Conservation (phyloP, 2,329 filamentous ascomycete species). For the Ceratocystis papillata region DNA sequence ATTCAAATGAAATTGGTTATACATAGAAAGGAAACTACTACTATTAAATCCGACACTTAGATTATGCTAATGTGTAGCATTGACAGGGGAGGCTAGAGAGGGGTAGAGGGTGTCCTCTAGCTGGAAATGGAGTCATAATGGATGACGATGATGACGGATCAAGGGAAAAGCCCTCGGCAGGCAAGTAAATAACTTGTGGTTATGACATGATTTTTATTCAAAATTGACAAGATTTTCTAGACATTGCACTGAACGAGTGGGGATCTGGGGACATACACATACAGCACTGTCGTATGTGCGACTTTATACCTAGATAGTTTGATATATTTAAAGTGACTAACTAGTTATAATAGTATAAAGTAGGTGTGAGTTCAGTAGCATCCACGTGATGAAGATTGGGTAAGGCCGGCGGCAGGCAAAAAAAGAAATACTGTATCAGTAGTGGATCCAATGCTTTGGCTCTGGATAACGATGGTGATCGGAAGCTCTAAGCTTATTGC, state of each 20-base stretch:
- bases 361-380: background rate
- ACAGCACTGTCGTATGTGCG: background rate
- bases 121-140: background rate
- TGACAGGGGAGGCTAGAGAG: background rate
- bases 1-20: background rate
- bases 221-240: background rate
- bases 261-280: background rate
- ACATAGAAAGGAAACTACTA: too few species aligned
- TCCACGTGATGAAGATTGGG: too few species aligned
- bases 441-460: background rate
- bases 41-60: too few species aligned
- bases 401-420: background rate
- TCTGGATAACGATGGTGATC: background rate
- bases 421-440: background rate
- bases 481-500: background rate
- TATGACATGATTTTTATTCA: slow-evolving; percentile 3
- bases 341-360: background rate
- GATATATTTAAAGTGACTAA: background rate
- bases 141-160: background rate
- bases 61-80: background rate
- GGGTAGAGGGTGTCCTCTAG: background rate
- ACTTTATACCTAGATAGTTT: background rate
- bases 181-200: background rate
- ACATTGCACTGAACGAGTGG: background rate
- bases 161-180: background rate